Conservation (phyloP, 75 land plant genomes). For the Chamaecyparis obtusa region DNA sequence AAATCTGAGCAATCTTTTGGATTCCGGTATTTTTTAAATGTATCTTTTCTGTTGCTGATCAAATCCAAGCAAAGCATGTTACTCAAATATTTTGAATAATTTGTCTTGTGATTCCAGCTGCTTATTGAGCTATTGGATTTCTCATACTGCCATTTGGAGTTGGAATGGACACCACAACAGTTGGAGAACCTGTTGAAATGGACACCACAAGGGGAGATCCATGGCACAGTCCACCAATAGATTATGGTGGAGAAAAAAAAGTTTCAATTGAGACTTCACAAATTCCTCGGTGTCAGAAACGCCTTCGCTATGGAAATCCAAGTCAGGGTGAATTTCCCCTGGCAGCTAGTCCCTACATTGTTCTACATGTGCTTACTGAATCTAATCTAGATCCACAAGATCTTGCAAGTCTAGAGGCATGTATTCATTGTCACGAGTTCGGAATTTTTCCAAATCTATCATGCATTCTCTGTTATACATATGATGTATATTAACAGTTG, state of each 20-base stretch:
- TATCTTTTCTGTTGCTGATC: not conserved
- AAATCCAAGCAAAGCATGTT: not conserved
- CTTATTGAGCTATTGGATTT: not conserved
- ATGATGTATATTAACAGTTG: slow-evolving; percentile 23
- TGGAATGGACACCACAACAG: slow-evolving; percentile 9
- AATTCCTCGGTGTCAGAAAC: slow-evolving; percentile 39
- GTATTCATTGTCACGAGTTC: slow-evolving; percentile 8
- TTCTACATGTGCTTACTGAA: slow-evolving; percentile 79
- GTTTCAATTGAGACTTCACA: slow-evolving; percentile 24
- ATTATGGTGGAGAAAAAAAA: slow-evolving; percentile 20
- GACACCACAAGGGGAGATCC: slow-evolving; percentile 52
- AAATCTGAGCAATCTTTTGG: not conserved
- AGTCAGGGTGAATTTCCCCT: slow-evolving; percentile 81
- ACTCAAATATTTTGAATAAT: not conserved
- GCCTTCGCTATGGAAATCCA: slow-evolving; percentile 66
- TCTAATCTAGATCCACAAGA: slow-evolving; percentile 78
- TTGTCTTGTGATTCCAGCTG: not conserved
- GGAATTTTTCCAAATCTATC: slow-evolving; percentile 2
- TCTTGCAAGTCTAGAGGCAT: slow-evolving; percentile 88
- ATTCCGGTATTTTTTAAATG: not conserved
- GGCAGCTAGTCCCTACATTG: slow-evolving; percentile 75
- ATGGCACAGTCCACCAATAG: slow-evolving; percentile 20
- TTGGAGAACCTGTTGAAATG: slow-evolving; percentile 20
- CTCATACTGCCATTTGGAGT: not conserved
- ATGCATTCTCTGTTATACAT: not conserved